Evolutionary conservation across 768 basidiomycete genomes (phyloP).

Genomic region (Tephrocybe sp.): DNA sequence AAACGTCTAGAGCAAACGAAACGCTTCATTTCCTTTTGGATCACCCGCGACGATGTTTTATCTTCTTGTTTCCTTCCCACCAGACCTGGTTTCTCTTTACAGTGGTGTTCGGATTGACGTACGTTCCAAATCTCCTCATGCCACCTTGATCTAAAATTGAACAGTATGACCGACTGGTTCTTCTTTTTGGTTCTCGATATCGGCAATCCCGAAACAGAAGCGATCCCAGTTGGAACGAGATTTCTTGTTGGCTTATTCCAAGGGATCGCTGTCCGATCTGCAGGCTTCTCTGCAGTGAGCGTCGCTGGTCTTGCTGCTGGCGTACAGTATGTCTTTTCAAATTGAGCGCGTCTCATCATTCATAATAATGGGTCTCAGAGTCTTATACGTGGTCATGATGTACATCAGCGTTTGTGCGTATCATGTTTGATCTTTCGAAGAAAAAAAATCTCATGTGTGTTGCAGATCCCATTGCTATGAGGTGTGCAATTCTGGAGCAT

Average conservation of each 20-base stretch:
- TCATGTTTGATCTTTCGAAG: not conserved
- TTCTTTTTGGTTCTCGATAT: constrained; percentile 89
- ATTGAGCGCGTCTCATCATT: not conserved
- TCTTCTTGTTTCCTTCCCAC: constrained; percentile 89
- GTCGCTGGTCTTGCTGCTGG: constrained; percentile 81
- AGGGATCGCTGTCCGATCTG: constrained; percentile 77
- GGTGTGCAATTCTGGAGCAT: constrained; percentile 38
- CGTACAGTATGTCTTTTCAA: constrained; percentile 61
- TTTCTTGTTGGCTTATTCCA: constrained; percentile 79
- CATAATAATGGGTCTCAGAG: constrained; percentile 40
- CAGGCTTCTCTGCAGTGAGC: constrained; percentile 82
- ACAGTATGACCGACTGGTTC: constrained; percentile 82
- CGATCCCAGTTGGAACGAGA: constrained; percentile 69
- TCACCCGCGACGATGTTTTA: constrained; percentile 90
- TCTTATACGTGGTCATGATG: constrained; percentile 93
- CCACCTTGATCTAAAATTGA: not conserved
- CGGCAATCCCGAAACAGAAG: constrained; percentile 65
- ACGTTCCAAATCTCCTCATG: constrained; percentile 19
- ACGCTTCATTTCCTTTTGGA: constrained; percentile 91
- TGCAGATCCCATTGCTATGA: constrained; percentile 79
- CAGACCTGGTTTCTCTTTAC: constrained; percentile 90
- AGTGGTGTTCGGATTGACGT: constrained; percentile 72
- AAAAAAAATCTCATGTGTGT: not conserved
- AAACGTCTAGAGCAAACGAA: constrained; percentile 62
- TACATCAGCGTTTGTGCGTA: constrained; percentile 78